Evolutionary conservation across 1,139 yeast genomes (phyloP).

Genomic region (Kodamaea arcana): DNA sequence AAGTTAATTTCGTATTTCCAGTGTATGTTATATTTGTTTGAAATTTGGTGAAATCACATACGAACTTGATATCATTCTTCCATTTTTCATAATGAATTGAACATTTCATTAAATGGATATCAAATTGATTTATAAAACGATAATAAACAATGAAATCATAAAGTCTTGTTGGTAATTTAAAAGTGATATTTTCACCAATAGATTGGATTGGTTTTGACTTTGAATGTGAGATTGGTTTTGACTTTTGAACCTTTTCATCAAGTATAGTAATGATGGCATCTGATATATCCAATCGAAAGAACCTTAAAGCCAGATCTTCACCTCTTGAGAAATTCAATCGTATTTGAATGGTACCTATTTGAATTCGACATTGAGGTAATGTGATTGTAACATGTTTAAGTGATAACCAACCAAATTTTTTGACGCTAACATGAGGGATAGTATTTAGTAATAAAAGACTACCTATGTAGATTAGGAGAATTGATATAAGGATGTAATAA

Average conservation of each 20-base stretch:
- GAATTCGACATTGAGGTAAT: slow-evolving; percentile 13
- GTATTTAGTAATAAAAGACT: slow-evolving; percentile 23
- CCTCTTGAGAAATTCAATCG: slow-evolving; percentile 25
- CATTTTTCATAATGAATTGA: slow-evolving; percentile 18
- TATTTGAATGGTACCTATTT: slow-evolving; percentile 22
- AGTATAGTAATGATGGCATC: slow-evolving; percentile 16
- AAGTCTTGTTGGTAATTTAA: slow-evolving; percentile 11
- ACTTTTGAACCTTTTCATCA: slow-evolving; percentile 1
- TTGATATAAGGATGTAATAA: not conserved
- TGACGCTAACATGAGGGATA: slow-evolving; percentile 32
- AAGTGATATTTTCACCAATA: slow-evolving; percentile 5
- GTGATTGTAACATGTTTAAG: slow-evolving; percentile 27
- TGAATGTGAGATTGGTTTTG: not conserved
- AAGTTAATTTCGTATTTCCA: slow-evolving; percentile 19
- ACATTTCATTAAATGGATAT: slow-evolving; percentile 26
- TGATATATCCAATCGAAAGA: slow-evolving; percentile 27
- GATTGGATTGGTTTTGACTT: slow-evolving; percentile 1
- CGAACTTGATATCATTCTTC: slow-evolving; percentile 15
- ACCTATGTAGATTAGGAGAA: slow-evolving; percentile 15
- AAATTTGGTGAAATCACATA: slow-evolving; percentile 29
- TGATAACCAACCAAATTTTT: slow-evolving; percentile 36
- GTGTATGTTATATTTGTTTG: slow-evolving; percentile 20
- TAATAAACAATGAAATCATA: slow-evolving; percentile 12
- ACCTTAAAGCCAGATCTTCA: slow-evolving; percentile 26
- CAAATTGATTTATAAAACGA: slow-evolving; percentile 28